phyloP scores from a whole-genome alignment of 805 yeast genomes.

The Nakazawaea sp. region DNA sequence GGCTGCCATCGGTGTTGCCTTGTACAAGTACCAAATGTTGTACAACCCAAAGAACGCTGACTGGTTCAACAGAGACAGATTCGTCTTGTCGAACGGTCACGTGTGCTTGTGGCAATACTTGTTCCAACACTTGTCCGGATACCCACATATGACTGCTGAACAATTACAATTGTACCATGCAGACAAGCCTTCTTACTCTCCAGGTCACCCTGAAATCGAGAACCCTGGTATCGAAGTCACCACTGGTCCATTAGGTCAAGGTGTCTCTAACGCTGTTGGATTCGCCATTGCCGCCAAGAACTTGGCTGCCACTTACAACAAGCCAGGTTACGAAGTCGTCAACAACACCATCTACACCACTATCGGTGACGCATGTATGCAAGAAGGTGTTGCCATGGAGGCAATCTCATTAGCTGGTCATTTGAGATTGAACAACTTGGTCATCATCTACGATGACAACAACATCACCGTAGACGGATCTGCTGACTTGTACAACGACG shows the following conservation, averaged over 20 bases:
- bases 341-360: slow-evolving; percentile 24
- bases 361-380: slow-evolving; percentile 34
- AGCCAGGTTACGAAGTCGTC: slow-evolving; percentile 23
- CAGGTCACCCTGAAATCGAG: slow-evolving; percentile 35
- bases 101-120: slow-evolving; percentile 27
- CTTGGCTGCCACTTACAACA: slow-evolving; percentile 27
- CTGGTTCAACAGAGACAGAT: slow-evolving; percentile 30
- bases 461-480: slow-evolving; percentile 31
- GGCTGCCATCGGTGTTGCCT: slow-evolving; percentile 31
- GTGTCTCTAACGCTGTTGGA: slow-evolving; percentile 32
- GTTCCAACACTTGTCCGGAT: slow-evolving; percentile 24
- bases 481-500: slow-evolving; percentile 26
- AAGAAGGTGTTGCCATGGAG: slow-evolving; percentile 33
- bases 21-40: slow-evolving; percentile 27
- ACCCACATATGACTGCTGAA: slow-evolving; percentile 25
- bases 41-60: slow-evolving; percentile 24
- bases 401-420: slow-evolving; percentile 33
- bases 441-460: slow-evolving; percentile 30
- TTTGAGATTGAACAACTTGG: slow-evolving; percentile 27
- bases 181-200: slow-evolving; percentile 21
- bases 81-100: slow-evolving; percentile 31
- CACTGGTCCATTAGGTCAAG: slow-evolving; percentile 37
- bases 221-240: slow-evolving; percentile 30
- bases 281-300: slow-evolving; percentile 31
- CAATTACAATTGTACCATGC: slow-evolving; percentile 28